These are phyloP conservation scores for Apophysomyces elegans DNA, from an alignment of 371 early-diverging fungal genomes.

Conservation along the genomic window DNA sequence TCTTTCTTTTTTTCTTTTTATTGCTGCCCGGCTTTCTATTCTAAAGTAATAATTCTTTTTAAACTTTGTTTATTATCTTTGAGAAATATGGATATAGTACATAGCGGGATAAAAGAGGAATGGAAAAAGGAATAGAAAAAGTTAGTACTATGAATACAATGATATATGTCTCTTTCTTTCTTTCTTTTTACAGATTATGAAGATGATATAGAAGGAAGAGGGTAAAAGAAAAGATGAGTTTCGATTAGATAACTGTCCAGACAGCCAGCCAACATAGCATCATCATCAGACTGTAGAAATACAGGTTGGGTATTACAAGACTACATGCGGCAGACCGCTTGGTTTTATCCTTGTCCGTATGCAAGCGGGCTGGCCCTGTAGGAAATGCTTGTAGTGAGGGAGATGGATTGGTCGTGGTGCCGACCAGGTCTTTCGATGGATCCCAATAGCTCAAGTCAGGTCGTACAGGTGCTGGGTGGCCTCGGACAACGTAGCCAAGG, in stretches of 20 bases:
- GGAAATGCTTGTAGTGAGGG: conserved; percentile 27
- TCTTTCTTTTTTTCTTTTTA: too few relatives aligned
- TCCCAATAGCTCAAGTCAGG: conserved; percentile 36
- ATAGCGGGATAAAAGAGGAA: too few relatives aligned
- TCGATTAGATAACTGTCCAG: not conserved
- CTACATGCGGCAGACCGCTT: not conserved
- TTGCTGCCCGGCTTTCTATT: too few relatives aligned
- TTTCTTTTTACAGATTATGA: too few relatives aligned
- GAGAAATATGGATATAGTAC: too few relatives aligned
- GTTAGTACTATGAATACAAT: too few relatives aligned
- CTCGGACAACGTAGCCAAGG: conserved; percentile 44
- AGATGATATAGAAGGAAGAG: not conserved
- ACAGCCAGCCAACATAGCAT: not conserved
- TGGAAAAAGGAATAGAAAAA: too few relatives aligned
- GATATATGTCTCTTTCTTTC: too few relatives aligned
- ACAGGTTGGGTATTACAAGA: too few relatives aligned
- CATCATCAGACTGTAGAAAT: not conserved
- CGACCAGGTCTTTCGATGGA: conserved; percentile 29
- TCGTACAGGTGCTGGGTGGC: conserved; percentile 15
- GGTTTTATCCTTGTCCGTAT: not conserved
- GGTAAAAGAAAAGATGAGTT: not conserved
- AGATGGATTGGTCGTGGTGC: conserved; percentile 33
- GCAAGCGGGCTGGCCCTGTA: conserved; percentile 31
- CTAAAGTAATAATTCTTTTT: too few relatives aligned
- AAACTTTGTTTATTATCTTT: too few relatives aligned